Evolutionary conservation across 306 rosid genomes (phyloP).

Genomic region (Pyrus communis): DNA sequence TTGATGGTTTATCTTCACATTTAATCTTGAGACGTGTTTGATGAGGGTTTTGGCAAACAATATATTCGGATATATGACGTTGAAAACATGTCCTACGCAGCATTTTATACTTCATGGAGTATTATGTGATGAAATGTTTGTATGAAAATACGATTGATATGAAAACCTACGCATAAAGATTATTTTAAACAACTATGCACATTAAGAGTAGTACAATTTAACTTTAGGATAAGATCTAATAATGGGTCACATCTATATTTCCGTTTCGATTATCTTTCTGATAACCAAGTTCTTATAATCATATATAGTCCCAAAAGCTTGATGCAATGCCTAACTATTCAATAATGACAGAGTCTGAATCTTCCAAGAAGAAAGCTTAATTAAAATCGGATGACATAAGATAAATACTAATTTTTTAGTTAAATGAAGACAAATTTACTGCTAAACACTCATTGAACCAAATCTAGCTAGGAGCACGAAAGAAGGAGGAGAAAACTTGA

Average conservation of each 20-base stretch:
- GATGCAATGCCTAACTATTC: background rate
- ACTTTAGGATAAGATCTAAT: background rate
- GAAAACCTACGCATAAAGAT: no score
- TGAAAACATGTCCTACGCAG: no score
- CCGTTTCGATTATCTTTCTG: background rate
- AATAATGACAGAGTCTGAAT: background rate
- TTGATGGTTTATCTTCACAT: background rate
- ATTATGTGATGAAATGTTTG: no score
- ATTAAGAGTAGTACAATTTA: background rate
- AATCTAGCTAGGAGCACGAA: conserved; percentile 3
- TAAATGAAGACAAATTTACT: background rate
- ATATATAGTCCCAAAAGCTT: background rate
- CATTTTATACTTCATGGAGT: no score
- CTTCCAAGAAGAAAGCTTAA: background rate
- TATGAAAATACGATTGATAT: no score
- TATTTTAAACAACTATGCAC: no score
- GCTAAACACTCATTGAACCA: background rate
- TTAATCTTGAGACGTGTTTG: background rate
- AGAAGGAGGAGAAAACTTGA: background rate
- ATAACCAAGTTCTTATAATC: background rate
- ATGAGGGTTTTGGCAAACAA: background rate
- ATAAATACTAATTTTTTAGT: background rate
- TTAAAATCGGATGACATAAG: background rate
- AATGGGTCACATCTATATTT: background rate
- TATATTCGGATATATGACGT: no score